Evolutionary conservation across 331 rosid genomes (phyloP).

Genomic region (Stylosanthes scabra): DNA sequence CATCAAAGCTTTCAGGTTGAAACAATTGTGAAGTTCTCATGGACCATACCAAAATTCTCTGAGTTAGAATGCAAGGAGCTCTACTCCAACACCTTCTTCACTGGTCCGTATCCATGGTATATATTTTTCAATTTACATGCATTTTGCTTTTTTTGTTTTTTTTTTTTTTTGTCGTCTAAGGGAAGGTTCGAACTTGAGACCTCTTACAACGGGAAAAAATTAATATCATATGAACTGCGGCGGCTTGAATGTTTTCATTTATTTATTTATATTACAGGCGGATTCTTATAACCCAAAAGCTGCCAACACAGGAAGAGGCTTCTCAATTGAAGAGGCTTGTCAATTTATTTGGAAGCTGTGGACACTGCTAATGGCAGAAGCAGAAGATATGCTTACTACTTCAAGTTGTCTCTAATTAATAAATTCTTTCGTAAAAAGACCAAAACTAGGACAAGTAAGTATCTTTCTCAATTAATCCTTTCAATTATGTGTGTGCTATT

Average conservation of each 20-base stretch:
- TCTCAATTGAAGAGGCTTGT: no score
- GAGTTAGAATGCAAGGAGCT: slow-evolving; percentile 50
- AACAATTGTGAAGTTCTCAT: slow-evolving; percentile 52
- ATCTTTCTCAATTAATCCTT: neutral
- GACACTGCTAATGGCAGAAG: slow-evolving; percentile 57
- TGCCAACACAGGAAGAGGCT: slow-evolving; percentile 51
- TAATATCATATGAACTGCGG: no score
- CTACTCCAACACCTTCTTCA: slow-evolving; percentile 51
- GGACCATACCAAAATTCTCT: slow-evolving; percentile 59
- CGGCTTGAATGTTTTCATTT: no score
- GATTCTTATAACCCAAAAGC: slow-evolving; percentile 58
- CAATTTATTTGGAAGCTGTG: slow-evolving; percentile 66
- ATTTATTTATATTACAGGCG: no score
- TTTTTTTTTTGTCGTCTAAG: no score
- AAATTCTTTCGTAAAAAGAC: slow-evolving; percentile 14
- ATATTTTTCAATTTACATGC: no score
- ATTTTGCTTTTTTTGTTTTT: no score
- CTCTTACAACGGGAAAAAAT: no score
- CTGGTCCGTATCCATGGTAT: slow-evolving; percentile 59
- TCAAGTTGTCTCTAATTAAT: slow-evolving; percentile 60
- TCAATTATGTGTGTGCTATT: no score
- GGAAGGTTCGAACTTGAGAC: no score
- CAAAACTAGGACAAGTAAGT: slow-evolving; percentile 47
- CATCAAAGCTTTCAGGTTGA: slow-evolving; percentile 42
- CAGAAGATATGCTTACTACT: slow-evolving; percentile 35